Evolutionary conservation across 768 basidiomycete species (phyloP), one percentile per base, ranked within the genome.

Genomic region (Suillus decipiens): DNA sequence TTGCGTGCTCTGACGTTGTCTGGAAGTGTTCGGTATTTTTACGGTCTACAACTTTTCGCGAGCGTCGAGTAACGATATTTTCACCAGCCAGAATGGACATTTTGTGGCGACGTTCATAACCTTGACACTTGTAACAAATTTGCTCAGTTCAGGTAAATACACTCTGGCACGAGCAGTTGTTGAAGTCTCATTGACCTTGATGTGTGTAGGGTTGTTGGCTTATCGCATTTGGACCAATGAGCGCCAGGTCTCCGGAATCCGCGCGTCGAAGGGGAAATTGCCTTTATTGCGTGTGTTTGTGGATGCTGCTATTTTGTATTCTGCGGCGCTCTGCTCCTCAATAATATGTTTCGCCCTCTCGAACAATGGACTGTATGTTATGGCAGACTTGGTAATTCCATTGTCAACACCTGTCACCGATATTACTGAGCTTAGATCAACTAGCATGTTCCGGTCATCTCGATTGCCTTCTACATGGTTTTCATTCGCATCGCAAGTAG

Each of bases 381-480:
- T 63, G 34, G 36, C 28, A 36, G 37, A 55, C 53, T 34, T 45
- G 48, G 60, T 37, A 24, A 24, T 55, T 37, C 22, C 7, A 15
- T 14, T 22, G 14, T 55, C 37, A 55, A 37, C 2, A 55, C 8
- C 14, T 55, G 22, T 17, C 24, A 24, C 24, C 22, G 14, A 37
- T 5, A 37, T 37, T 7, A 24, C 54, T 37, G 14, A 55, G 14
- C 8, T 37, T 24, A 8, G 7, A 15, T 55, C 14, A 37, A 37
- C 54, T 37, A 61, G 62, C n/a, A 51, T 3, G 19, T 17, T 1
- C 62, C 62, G n/a, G 34, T 61, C 45, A 51, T 63, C 31, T 63
- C 63, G 7, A 63, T 61, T 61, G 37, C 63, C 24, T 63, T 63
- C 63, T 63, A 61, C 39, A 63, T 61, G 62, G 62, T 63, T 17